Base-by-base conservation (phyloP, 352 stramenopile genomes). In the Pythium scleroteichum region DNA sequence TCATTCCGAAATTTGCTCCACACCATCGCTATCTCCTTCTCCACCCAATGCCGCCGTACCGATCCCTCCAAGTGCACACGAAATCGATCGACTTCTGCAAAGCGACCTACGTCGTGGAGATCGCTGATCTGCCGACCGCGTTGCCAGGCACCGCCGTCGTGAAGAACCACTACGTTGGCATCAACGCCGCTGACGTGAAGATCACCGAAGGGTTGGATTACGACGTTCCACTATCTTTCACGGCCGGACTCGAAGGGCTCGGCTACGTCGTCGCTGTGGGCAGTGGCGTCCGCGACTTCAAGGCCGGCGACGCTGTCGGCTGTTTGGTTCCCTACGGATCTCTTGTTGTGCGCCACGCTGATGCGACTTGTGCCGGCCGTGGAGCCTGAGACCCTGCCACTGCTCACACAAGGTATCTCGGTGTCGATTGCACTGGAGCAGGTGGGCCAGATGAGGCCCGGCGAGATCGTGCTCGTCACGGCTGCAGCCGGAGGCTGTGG, bases 401-500 rank as follows among this genome's bases (percentile, higher is more conserved):
- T 87, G 19, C 69, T 73, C 1, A 71, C 82, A 3, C 55, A 65
- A 24, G 77, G 75, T 6, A 71, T 68, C 42, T 84, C 76, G 10
- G 75, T 59, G 0, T 80, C 70, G 20, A 73, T 79, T 16, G 73
- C 75, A 10, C 72, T 90, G 2, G 76, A 87, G 51, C 59, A 76
- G n/a, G 71, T 82, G 4, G 80, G 72, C 23, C 16, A 88, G 46
- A 84, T 90, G 78, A 78, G 65, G 41, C 64, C 73, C 20, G 68
- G 70, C 7, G 78, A 87, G 68, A 87, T 75, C 1, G 78, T 90
- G 49, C 60, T 90, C 17, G 77, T 90, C 52, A 86, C 78, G 2
- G 73, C 78, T 0, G 78, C 74, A 0, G 78, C 76, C 4, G 87
- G 87, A n/a, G 88, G 83, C 24, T 95, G 82, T n/a, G 87, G 86